Evolutionary conservation across 179 eudicot species (phyloP).

Genomic region (Nepenthes alata): DNA sequence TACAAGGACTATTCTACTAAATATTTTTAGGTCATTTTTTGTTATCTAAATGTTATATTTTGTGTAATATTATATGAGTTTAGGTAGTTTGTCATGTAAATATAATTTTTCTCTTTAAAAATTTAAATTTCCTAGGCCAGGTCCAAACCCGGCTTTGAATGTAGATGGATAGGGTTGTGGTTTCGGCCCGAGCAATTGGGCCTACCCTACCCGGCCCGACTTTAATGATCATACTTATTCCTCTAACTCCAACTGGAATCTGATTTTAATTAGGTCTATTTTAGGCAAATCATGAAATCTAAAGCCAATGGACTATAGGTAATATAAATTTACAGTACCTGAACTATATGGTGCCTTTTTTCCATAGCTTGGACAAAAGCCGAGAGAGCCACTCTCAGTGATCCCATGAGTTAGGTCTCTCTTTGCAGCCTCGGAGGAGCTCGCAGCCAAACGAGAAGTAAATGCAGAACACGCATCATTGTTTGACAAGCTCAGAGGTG

Average conservation of each 20-base stretch:
- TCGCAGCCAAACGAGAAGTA: not conserved
- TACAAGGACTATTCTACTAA: too few species aligned
- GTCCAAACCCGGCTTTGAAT: not conserved
- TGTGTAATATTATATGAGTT: too few species aligned
- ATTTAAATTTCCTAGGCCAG: too few species aligned
- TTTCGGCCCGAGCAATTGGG: too few species aligned
- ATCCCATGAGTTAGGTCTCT: not conserved
- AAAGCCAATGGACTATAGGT: not conserved
- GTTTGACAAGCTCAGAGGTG: constrained; percentile 11
- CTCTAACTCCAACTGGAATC: constrained; percentile 6
- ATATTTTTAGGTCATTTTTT: too few species aligned
- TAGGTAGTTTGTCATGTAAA: too few species aligned
- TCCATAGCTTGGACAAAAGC: constrained; percentile 4
- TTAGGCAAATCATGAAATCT: not conserved
- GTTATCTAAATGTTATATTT: too few species aligned
- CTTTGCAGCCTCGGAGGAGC: constrained; percentile 1
- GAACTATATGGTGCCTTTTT: constrained; percentile 5
- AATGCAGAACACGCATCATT: constrained; percentile 4
- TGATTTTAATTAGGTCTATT: not conserved
- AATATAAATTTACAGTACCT: constrained; percentile 12
- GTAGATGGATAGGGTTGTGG: too few species aligned
- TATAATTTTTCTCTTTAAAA: too few species aligned
- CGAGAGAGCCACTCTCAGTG: constrained; percentile 3
- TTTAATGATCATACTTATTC: too few species aligned
- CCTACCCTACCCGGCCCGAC: too few species aligned